A percentile compares a stretch with the other conserved stretches of the same genome.
These are phyloP conservation scores for Malassezia sympodialis DNA, from an alignment of 1,284 basidiomycete species.

Conservation along the genomic window DNA sequence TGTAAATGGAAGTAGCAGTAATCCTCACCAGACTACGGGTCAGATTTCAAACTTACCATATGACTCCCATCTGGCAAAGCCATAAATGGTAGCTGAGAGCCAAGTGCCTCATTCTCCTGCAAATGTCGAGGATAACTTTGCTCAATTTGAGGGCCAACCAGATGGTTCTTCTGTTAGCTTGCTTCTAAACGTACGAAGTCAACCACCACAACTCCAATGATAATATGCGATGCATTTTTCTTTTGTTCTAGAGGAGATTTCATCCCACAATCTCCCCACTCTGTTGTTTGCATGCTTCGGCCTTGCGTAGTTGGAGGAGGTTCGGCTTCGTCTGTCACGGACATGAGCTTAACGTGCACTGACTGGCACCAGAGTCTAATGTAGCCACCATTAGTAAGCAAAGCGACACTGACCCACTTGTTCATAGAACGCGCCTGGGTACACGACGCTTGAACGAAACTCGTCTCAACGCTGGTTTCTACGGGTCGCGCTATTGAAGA, in stretches of 20 bases:
- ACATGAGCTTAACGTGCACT: background rate
- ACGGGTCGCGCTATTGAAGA: background rate
- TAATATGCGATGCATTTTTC: constrained; percentile 15
- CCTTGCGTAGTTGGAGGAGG: background rate
- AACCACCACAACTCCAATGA: constrained; percentile 43
- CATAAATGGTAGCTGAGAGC: constrained; percentile 70
- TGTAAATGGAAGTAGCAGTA: constrained; percentile 89
- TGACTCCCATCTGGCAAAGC: constrained; percentile 95
- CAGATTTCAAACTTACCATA: constrained; percentile 54
- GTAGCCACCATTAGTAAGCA: background rate
- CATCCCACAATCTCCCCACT: background rate
- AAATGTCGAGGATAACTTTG: constrained; percentile 35
- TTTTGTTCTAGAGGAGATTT: background rate
- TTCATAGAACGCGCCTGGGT: no score
- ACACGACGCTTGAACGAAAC: no score
- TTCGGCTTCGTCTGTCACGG: background rate
- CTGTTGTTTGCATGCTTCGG: background rate
- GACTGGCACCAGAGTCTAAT: background rate
- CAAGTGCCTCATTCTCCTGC: constrained; percentile 35
- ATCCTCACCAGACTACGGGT: constrained; percentile 69
- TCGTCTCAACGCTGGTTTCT: background rate
- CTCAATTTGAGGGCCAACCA: constrained; percentile 44
- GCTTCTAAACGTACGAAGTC: constrained; percentile 27
- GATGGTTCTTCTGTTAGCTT: constrained; percentile 27
- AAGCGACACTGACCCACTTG: background rate